Conservation (phyloP, 106 monocot genomes). For the Acorus calamus region DNA sequence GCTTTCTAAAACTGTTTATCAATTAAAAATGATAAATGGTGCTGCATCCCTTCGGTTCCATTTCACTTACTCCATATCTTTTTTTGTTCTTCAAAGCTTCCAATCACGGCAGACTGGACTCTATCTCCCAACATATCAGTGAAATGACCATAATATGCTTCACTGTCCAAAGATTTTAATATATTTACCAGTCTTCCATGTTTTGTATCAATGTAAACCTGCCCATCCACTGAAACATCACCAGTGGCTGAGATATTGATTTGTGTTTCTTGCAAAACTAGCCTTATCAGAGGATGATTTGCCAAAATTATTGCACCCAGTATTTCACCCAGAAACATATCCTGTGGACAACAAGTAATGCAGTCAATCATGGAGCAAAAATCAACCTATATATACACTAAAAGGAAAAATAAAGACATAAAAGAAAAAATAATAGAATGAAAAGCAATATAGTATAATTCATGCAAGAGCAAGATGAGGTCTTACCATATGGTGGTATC, state of each 20-base stretch:
- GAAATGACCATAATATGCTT: constrained; percentile 42
- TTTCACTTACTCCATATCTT: constrained; percentile 25
- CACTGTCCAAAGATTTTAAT: constrained; percentile 27
- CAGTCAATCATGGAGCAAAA: neutral
- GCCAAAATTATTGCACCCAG: constrained; percentile 63
- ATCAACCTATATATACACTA: neutral
- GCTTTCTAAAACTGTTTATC: no score
- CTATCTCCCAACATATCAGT: constrained; percentile 30
- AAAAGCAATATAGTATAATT: no score
- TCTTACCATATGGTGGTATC: constrained; percentile 58
- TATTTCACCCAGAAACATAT: constrained; percentile 79
- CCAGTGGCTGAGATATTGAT: constrained; percentile 18
- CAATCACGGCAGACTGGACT: constrained; percentile 50
- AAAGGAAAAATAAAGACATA: neutral
- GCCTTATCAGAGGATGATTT: constrained; percentile 23
- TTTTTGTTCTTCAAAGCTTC: constrained; percentile 69
- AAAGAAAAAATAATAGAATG: neutral
- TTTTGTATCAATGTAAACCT: constrained; percentile 8
- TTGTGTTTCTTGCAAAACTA: constrained; percentile 8
- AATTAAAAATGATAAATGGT: no score
- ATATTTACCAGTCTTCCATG: constrained; percentile 37
- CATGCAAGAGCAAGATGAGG: no score
- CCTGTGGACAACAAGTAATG: constrained; percentile 23
- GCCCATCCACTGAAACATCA: constrained; percentile 33
- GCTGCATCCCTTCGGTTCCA: no score